Evolutionary conservation across 805 yeast genomes (phyloP).

Genomic region (Ogataea siamensis): DNA sequence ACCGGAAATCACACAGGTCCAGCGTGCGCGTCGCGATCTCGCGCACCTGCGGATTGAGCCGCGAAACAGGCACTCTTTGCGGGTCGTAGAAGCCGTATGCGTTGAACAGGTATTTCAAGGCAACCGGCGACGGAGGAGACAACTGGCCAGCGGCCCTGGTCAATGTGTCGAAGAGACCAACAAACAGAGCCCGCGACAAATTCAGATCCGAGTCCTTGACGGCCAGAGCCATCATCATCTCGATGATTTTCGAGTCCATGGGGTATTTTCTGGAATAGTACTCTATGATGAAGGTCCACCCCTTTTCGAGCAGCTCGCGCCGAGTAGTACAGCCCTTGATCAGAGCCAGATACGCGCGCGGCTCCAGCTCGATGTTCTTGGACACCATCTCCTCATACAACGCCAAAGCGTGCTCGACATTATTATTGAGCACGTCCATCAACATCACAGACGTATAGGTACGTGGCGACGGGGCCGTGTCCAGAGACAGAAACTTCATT

Average conservation of each 20-base stretch:
- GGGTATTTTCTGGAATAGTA: slow-evolving; percentile 44
- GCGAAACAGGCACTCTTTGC: slow-evolving; percentile 30
- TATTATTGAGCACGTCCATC: slow-evolving; percentile 57
- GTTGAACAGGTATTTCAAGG: slow-evolving; percentile 42
- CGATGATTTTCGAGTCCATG: slow-evolving; percentile 46
- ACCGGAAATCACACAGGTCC: slow-evolving; percentile 31
- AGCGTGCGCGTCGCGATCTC: slow-evolving; percentile 39
- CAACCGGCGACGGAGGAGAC: slow-evolving; percentile 22
- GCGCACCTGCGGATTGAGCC: slow-evolving; percentile 40
- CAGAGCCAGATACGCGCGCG: slow-evolving; percentile 49
- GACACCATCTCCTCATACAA: slow-evolving; percentile 66
- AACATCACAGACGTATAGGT: slow-evolving; percentile 74
- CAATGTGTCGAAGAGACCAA: slow-evolving; percentile 26
- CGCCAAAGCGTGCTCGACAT: slow-evolving; percentile 74
- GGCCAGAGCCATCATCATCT: slow-evolving; percentile 72
- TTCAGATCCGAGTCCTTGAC: slow-evolving; percentile 76
- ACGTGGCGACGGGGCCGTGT: slow-evolving; percentile 62
- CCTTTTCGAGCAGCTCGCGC: slow-evolving; percentile 45
- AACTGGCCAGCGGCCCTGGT: slow-evolving; percentile 19
- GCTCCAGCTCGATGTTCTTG: slow-evolving; percentile 35
- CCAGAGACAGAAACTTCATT: slow-evolving; percentile 73
- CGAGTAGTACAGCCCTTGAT: slow-evolving; percentile 68
- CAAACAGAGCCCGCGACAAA: slow-evolving; percentile 65
- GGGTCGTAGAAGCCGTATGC: slow-evolving; percentile 36
- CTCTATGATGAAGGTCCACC: slow-evolving; percentile 78